These are phyloP conservation scores for Endocalyx cinctus DNA, from an alignment of 2,329 filamentous ascomycete species.

Conservation along the genomic window DNA sequence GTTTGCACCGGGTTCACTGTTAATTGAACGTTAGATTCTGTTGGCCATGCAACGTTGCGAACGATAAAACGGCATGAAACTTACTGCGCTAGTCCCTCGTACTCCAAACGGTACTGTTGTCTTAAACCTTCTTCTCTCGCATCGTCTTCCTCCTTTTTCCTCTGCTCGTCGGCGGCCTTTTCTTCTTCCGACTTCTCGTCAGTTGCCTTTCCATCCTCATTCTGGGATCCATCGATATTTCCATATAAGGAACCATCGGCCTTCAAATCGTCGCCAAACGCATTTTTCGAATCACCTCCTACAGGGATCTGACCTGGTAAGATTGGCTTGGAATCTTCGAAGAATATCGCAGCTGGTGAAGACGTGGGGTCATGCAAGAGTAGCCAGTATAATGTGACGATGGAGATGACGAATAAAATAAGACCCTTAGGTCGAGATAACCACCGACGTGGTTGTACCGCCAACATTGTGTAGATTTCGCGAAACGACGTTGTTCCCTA, in stretches of 20 bases:
- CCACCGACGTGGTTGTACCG: conserved; percentile 26
- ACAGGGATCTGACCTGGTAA: conserved; percentile 5
- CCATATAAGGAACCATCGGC: too few species aligned
- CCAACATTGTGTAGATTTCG: conserved; percentile 23
- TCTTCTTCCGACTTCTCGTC: too few species aligned
- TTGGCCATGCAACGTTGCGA: too few species aligned
- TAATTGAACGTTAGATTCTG: conserved; percentile 19
- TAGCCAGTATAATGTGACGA: conserved; percentile 39
- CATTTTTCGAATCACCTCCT: conserved; percentile 6
- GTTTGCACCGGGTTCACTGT: conserved; percentile 41
- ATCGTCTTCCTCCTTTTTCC: conserved; percentile 26
- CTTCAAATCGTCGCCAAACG: too few species aligned
- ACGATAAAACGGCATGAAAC: conserved; percentile 13
- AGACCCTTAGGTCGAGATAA: conserved; percentile 38
- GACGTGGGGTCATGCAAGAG: conserved; percentile 35
- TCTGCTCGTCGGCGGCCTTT: conserved; percentile 22
- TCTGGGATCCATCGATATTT: too few species aligned
- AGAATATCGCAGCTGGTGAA: too few species aligned
- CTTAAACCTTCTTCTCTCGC: conserved; percentile 26
- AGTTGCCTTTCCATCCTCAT: too few species aligned
- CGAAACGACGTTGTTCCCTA: too few species aligned
- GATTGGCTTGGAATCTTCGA: conserved; percentile 11
- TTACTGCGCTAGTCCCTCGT: conserved; percentile 30
- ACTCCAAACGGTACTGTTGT: conserved; percentile 36
- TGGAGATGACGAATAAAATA: conserved; percentile 34